A percentile compares a stretch with the other conserved stretches of the same genome.
Conservation (phyloP, 2,329 filamentous ascomycete genomes). For the Epichloe baconii region DNA sequence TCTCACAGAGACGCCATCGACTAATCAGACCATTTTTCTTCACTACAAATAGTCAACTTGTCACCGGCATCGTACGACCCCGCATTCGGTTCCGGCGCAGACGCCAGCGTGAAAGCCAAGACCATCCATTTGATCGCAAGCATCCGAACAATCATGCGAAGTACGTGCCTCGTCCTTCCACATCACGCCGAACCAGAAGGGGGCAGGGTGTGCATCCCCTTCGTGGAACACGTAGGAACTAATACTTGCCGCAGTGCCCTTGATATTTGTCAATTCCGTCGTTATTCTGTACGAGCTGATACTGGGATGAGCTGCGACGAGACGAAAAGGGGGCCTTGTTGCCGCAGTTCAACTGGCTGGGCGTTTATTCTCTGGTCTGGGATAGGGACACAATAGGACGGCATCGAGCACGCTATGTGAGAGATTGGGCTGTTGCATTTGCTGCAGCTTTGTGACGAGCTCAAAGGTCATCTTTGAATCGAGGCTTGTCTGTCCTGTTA, state of each 20-base stretch:
- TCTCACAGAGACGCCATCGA: neutral
- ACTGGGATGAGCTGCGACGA: constrained; percentile 41
- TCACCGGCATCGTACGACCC: constrained; percentile 57
- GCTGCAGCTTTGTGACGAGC: too few relatives aligned
- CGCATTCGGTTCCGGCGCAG: constrained; percentile 60
- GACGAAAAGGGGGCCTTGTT: neutral
- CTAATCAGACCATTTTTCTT: constrained; percentile 6
- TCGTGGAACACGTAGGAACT: too few relatives aligned
- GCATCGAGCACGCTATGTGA: too few relatives aligned
- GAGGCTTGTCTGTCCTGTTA: too few relatives aligned
- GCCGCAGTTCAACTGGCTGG: neutral
- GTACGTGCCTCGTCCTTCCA: constrained; percentile 30
- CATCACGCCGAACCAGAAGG: neutral
- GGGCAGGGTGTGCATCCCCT: too few relatives aligned
- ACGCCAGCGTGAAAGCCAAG: constrained; percentile 73
- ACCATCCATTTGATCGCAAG: constrained; percentile 82
- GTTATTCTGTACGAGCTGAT: constrained; percentile 76
- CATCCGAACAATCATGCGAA: constrained; percentile 83
- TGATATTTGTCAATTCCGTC: constrained; percentile 71
- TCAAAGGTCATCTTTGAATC: too few relatives aligned
- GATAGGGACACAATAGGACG: too few relatives aligned
- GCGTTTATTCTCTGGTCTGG: neutral
- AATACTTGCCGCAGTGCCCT: constrained; percentile 47
- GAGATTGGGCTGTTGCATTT: too few relatives aligned
- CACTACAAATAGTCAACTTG: constrained; percentile 51